Evolutionary conservation across 2,329 filamentous ascomycete species (phyloP), one percentile per base, ranked within the genome.

Genomic region (Pseudogymnoascus sp.): DNA sequence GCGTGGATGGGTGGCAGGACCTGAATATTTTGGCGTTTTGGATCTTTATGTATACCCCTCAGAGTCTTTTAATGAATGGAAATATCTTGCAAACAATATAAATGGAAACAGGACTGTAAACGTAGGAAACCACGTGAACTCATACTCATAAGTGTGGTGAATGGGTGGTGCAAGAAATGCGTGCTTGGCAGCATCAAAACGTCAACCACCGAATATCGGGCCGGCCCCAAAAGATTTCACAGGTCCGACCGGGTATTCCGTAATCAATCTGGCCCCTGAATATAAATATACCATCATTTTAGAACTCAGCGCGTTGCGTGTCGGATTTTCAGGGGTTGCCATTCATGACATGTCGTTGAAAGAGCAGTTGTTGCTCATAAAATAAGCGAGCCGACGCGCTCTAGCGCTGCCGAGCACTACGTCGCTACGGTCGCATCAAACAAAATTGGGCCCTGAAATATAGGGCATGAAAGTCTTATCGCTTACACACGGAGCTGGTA

Each of bases 341-440:
- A 39, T 63, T 63, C 24, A 67, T 68, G 64, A 64, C 58, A 65
- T 70, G 70, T 68, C 68, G 69, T 72, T 70, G 66, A 69, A 66
- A 62, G 37, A 54, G 47, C 47, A 54, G 47, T 54, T 54, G 44
- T 54, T 54, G 26, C 47, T 54, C 47, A 54, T 54, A 33, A 54
- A 29, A 33, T 54, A 54, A 54, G 47, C 47, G 47, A 54, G 47
- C 29, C 47, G 47, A 33, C 26, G 29, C 47, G 47, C 44, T 3
- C 47, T 54, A 54, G 47, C 47, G 47, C 47, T 54, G n/a, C 47
- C 47, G 47, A 54, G 13, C 2, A 21, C 29, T 29, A 11, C 26
- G 26, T 13, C 17, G 11, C n/a, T 17, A 17, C 17, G 17, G n/a
- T 54, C 29, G 4, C n/a, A 33, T 54, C 47, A 5, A 10, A 54